Evolutionary conservation across 2,329 filamentous ascomycete genomes (phyloP).

Genomic region (Nannizzia gypsea): DNA sequence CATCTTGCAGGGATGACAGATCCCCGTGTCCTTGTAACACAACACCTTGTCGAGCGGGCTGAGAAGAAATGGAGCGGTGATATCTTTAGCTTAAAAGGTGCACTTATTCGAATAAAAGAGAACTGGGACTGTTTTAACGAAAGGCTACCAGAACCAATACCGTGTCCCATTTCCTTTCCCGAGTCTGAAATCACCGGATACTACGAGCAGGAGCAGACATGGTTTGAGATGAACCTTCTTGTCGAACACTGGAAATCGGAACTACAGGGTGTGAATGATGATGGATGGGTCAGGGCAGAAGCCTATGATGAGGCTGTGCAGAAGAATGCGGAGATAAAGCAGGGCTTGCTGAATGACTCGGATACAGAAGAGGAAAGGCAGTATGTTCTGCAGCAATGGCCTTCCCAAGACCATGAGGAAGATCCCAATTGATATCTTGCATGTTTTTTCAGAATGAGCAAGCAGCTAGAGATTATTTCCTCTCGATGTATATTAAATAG

Average conservation of each 20-base stretch:
- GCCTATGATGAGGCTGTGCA: conserved; percentile 9
- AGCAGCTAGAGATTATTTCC: too few relatives aligned
- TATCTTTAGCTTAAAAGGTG: conserved; percentile 8
- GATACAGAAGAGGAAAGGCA: conserved; percentile 10
- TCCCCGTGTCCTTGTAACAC: conserved; percentile 6
- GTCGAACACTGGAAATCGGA: conserved; percentile 10
- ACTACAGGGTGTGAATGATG: conserved; percentile 11
- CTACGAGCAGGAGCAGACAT: conserved; percentile 9
- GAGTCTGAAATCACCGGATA: conserved; percentile 6
- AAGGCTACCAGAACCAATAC: background rate
- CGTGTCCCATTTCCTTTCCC: conserved; percentile 11
- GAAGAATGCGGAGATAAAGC: conserved; percentile 9
- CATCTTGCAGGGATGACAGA: conserved; percentile 9
- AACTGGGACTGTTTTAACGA: conserved; percentile 10
- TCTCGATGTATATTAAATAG: too few relatives aligned
- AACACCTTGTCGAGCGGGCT: conserved; percentile 10
- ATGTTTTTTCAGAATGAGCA: too few relatives aligned
- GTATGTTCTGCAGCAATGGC: conserved; percentile 7
- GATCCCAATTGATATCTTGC: too few relatives aligned
- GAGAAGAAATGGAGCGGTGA: conserved; percentile 9
- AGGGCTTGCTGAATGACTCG: conserved; percentile 2
- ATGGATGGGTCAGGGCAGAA: conserved; percentile 13
- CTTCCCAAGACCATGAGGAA: conserved; percentile 11
- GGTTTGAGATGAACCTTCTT: conserved; percentile 10
- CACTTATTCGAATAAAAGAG: conserved; percentile 9